A percentile compares a stretch with the other conserved stretches of the same genome.
Evolutionary conservation across 495 filamentous ascomycete species (phyloP).

Genomic region (Ramalina peruviana): DNA sequence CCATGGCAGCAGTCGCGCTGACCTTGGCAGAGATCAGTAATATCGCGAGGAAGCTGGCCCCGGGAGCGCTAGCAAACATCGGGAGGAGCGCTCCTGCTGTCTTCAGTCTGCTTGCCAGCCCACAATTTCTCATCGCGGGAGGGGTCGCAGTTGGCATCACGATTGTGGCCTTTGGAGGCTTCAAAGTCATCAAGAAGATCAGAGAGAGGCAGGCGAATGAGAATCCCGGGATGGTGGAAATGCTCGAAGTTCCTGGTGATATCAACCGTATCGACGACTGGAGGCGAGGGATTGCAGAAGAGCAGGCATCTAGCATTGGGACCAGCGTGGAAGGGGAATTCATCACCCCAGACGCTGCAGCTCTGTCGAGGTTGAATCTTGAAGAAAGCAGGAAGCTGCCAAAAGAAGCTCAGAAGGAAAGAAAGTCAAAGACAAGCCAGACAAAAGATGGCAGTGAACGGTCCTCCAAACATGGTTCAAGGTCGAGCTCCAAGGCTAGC

Average conservation of each 20-base stretch:
- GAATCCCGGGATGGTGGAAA: slow-evolving; percentile 40
- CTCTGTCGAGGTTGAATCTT: slow-evolving; percentile 38
- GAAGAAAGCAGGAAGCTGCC: slow-evolving; percentile 19
- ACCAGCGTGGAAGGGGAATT: slow-evolving; percentile 76
- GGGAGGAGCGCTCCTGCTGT: slow-evolving; percentile 71
- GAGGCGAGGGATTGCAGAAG: slow-evolving; percentile 72
- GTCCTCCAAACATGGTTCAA: background rate
- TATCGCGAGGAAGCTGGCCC: slow-evolving; percentile 70
- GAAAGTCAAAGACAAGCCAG: slow-evolving; percentile 10
- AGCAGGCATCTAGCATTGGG: slow-evolving; percentile 39
- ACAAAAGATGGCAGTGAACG: slow-evolving; percentile 5
- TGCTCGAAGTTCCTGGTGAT: slow-evolving; percentile 39
- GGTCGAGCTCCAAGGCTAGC: slow-evolving; percentile 12
- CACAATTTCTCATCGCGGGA: slow-evolving; percentile 86
- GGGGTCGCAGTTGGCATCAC: slow-evolving; percentile 82
- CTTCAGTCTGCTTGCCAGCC: slow-evolving; percentile 73
- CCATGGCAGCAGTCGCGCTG: slow-evolving; percentile 85
- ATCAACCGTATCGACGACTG: slow-evolving; percentile 63
- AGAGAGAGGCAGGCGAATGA: slow-evolving; percentile 31
- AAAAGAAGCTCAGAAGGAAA: slow-evolving; percentile 12
- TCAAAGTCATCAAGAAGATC: slow-evolving; percentile 90
- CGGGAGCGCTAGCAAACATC: slow-evolving; percentile 55
- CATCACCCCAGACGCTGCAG: slow-evolving; percentile 63
- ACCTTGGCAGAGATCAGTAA: slow-evolving; percentile 84
- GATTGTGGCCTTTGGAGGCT: slow-evolving; percentile 86